A percentile compares a stretch with the other conserved stretches of the same genome.
Conservation (phyloP, 2,329 filamentous ascomycete genomes). For the Hypomyces perniciosus region DNA sequence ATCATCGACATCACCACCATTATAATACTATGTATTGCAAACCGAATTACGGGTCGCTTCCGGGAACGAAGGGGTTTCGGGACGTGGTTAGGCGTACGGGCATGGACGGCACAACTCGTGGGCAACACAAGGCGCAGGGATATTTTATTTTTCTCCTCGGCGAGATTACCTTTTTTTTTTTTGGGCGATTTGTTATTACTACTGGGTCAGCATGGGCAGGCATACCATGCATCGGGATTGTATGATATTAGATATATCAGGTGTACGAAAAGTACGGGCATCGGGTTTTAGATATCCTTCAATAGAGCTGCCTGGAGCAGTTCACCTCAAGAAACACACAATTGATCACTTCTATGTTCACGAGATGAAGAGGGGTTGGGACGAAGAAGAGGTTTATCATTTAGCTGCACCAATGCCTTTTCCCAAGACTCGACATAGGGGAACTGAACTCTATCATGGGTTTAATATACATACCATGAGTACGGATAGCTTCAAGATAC, state of each 20-base stretch:
- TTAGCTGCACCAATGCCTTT: not conserved
- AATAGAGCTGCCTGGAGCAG: conserved; percentile 13
- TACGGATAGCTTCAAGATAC: not conserved
- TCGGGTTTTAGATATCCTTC: not conserved
- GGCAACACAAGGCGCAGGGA: conserved; percentile 7
- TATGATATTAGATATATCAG: conserved; percentile 1
- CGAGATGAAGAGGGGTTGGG: too few relatives aligned
- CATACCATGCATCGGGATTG: conserved; percentile 5
- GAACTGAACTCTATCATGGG: too few relatives aligned
- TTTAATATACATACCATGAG: not conserved
- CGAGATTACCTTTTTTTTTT: not conserved
- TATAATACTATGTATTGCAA: not conserved
- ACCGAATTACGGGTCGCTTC: conserved; percentile 1
- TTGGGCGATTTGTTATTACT: not conserved
- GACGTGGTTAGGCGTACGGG: conserved; percentile 6
- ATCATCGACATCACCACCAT: not conserved
- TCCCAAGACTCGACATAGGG: too few relatives aligned
- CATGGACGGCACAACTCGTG: conserved; percentile 5
- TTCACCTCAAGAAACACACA: not conserved
- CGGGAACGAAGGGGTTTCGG: not conserved
- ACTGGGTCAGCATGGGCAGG: conserved; percentile 4
- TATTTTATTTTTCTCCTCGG: not conserved
- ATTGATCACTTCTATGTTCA: not conserved
- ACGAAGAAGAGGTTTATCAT: too few relatives aligned
- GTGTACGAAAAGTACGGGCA: conserved; percentile 6